Conservation (phyloP, 2,329 filamentous ascomycete species). For the Aspergillus melleus region DNA sequence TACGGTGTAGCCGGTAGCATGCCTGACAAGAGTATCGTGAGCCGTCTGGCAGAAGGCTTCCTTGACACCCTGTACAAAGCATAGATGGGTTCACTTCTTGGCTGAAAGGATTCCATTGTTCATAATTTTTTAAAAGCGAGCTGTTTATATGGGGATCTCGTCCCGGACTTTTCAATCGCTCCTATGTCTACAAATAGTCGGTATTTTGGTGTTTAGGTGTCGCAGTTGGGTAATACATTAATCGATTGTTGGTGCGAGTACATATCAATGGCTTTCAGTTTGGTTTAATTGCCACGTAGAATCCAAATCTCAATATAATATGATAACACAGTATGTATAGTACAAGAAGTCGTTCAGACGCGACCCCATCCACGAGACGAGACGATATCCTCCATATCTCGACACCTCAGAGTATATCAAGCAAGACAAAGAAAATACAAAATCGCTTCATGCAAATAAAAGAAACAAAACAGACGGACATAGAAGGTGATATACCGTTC, state of each 20-base stretch:
- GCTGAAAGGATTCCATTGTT: conserved; percentile 9
- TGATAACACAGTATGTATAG: conserved; percentile 12
- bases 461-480: background rate
- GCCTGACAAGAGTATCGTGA: conserved; percentile 93
- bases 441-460: conserved; percentile 21
- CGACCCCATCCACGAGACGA: background rate
- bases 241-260: background rate
- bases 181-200: background rate
- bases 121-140: conserved; percentile 12
- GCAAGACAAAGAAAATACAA: background rate
- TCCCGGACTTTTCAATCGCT: background rate
- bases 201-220: conserved; percentile 16
- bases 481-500: background rate
- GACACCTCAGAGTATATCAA: background rate
- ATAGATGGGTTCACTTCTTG: conserved; percentile 38
- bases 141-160: background rate
- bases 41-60: conserved; percentile 85
- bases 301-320: conserved; percentile 8
- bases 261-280: background rate
- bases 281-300: background rate
- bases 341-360: conserved; percentile 7
- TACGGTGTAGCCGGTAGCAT: conserved; percentile 95
- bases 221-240: background rate
- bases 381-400: background rate
- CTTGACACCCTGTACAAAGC: conserved; percentile 91